Conservation (phyloP, 1,284 basidiomycete genomes). For the Macrocystidia cucumis region DNA sequence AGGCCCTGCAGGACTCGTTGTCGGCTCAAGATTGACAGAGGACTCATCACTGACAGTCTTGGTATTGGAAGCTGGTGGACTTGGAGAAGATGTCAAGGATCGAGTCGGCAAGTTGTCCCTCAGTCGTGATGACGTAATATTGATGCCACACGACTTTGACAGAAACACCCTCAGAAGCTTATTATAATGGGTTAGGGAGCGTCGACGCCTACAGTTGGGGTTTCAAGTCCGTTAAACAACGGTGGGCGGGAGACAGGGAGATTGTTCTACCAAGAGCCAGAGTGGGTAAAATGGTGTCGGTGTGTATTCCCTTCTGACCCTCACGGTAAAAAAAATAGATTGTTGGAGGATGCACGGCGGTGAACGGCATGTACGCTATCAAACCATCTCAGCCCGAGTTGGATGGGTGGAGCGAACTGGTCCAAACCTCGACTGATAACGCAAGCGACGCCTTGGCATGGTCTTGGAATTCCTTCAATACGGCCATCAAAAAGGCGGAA, state of each 20-base stretch:
- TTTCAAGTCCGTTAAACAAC: conserved; percentile 48
- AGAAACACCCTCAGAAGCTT: conserved; percentile 19
- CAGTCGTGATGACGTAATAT: no score
- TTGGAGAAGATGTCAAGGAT: conserved; percentile 29
- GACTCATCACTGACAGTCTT: not conserved
- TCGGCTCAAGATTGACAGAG: conserved; percentile 1
- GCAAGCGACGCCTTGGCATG: conserved; percentile 25
- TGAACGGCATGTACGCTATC: conserved; percentile 56
- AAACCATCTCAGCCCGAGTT: conserved; percentile 37
- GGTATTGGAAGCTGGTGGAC: conserved; percentile 17
- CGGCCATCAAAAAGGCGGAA: conserved; percentile 38
- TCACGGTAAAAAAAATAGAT: no score
- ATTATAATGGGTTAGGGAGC: conserved; percentile 41
- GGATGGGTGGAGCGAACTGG: conserved; percentile 33
- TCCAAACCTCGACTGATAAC: conserved; percentile 19
- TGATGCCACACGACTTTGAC: no score
- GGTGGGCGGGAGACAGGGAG: conserved; percentile 28
- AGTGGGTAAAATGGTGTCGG: conserved; percentile 37
- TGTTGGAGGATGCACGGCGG: conserved; percentile 31
- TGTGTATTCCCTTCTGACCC: conserved; percentile 12
- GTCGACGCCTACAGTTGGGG: conserved; percentile 60
- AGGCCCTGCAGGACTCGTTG: not conserved
- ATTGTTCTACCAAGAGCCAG: conserved; percentile 48
- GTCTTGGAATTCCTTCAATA: conserved; percentile 38
- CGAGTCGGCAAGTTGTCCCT: no score